Evolutionary conservation across 208 protist genomes (phyloP).

Genomic region (Jaenimonas drosophilae): DNA sequence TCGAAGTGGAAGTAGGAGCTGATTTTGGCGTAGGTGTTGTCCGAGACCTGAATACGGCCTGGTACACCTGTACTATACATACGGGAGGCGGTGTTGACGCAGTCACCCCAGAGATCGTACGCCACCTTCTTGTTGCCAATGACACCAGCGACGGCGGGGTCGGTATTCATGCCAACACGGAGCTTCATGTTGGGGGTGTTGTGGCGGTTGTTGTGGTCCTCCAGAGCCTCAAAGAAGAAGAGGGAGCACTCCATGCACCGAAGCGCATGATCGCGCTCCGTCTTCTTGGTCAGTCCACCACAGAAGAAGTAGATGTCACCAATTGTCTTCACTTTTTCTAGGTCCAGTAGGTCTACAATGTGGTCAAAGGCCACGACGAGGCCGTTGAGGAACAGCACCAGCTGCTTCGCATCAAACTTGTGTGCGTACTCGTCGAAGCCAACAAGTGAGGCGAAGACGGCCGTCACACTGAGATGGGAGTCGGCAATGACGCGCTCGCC

Average conservation of each 20-base stretch:
- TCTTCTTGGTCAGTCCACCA: slow-evolving; percentile 22
- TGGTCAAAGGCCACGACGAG: slow-evolving; percentile 40
- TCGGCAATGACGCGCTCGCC: slow-evolving; percentile 39
- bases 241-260: slow-evolving; percentile 23
- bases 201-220: slow-evolving; percentile 24
- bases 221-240: slow-evolving; percentile 22
- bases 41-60: slow-evolving; percentile 22
- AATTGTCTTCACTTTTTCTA: slow-evolving; percentile 56
- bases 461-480: slow-evolving; percentile 23
- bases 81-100: slow-evolving; percentile 31
- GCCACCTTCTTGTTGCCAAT: slow-evolving; percentile 41
- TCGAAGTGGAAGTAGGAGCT: slow-evolving; percentile 17
- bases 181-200: slow-evolving; percentile 17
- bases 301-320: slow-evolving; percentile 45
- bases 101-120: slow-evolving; percentile 46
- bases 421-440: slow-evolving; percentile 23
- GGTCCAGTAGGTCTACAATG: slow-evolving; percentile 20
- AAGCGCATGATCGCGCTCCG: slow-evolving; percentile 20
- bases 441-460: slow-evolving; percentile 24
- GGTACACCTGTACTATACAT: slow-evolving; percentile 24
- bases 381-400: slow-evolving; percentile 31
- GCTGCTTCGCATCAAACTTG: slow-evolving; percentile 9
- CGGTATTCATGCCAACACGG: slow-evolving; percentile 25
- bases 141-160: slow-evolving; percentile 23
- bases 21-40: slow-evolving; percentile 17